Evolutionary conservation across 768 basidiomycete species (phyloP).

Genomic region (Filobasidium floriforme): DNA sequence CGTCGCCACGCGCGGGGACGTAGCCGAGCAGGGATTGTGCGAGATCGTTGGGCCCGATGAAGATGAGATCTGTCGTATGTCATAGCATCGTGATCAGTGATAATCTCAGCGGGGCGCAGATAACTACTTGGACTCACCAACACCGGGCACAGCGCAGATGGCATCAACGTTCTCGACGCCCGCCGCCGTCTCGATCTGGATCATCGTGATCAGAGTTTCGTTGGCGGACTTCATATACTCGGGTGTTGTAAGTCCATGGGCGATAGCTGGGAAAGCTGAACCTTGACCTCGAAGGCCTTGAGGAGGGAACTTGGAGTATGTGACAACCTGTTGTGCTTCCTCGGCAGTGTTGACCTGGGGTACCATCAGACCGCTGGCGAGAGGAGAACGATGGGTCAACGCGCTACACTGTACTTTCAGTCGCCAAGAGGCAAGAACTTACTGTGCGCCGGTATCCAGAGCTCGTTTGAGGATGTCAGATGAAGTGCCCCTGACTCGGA

Average conservation of each 20-base stretch:
- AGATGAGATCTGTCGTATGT: constrained; percentile 26
- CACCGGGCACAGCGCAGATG: constrained; percentile 58
- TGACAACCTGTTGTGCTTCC: constrained; percentile 33
- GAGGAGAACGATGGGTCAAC: background rate
- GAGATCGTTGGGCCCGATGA: constrained; percentile 42
- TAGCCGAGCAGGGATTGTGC: constrained; percentile 36
- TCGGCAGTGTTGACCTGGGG: constrained; percentile 38
- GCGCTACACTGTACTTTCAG: no score
- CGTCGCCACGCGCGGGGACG: constrained; percentile 30
- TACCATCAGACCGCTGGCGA: constrained; percentile 36
- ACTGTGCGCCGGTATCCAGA: constrained; percentile 42
- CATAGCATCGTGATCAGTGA: no score
- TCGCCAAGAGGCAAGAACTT: constrained; percentile 11
- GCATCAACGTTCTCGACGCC: constrained; percentile 56
- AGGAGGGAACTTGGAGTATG: constrained; percentile 39
- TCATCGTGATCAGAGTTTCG: constrained; percentile 53
- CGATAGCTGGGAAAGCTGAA: constrained; percentile 32
- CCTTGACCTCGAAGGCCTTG: constrained; percentile 38
- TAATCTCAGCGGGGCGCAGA: no score
- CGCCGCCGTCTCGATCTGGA: constrained; percentile 62
- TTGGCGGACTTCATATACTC: constrained; percentile 50
- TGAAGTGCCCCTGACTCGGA: constrained; percentile 32
- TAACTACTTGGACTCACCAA: constrained; percentile 42
- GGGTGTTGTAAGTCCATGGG: constrained; percentile 32
- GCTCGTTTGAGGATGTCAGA: constrained; percentile 38